phyloP scores from a whole-genome alignment of 2,329 filamentous ascomycete genomes.

The Venturia effusa region DNA sequence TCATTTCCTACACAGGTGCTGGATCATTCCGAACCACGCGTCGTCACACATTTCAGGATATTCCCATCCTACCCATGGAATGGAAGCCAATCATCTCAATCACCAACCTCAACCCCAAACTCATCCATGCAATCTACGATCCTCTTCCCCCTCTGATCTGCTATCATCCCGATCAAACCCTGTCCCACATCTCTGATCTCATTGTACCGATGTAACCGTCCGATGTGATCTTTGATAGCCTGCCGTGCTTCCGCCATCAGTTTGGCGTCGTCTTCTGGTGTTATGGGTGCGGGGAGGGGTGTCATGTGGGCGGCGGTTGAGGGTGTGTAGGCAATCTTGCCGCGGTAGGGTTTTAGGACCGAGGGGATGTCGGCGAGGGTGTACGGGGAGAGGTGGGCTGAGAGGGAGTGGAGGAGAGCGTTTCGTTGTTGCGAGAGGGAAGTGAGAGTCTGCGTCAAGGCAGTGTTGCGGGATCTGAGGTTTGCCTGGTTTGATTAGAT shows the following conservation, averaged over 20 bases:
- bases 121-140: constrained; percentile 39
- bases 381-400: constrained; percentile 4
- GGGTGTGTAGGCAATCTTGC: background rate
- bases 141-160: constrained; percentile 50
- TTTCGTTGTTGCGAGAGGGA: background rate
- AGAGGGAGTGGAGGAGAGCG: constrained; percentile 5
- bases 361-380: background rate
- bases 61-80: background rate
- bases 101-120: constrained; percentile 33
- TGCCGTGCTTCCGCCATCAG: constrained; percentile 34
- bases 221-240: constrained; percentile 53
- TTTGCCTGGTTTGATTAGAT: background rate
- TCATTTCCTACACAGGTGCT: background rate
- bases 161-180: constrained; percentile 55
- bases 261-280: constrained; percentile 14
- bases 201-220: constrained; percentile 57
- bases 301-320: constrained; percentile 4
- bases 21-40: background rate
- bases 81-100: constrained; percentile 19
- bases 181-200: constrained; percentile 59
- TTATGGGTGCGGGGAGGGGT: background rate
- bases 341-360: background rate
- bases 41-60: background rate
- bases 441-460: background rate
- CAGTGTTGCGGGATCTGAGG: background rate